These are phyloP conservation scores for Plasmodium inui DNA, from an alignment of 169 alveolate species.

Conservation along the genomic window DNA sequence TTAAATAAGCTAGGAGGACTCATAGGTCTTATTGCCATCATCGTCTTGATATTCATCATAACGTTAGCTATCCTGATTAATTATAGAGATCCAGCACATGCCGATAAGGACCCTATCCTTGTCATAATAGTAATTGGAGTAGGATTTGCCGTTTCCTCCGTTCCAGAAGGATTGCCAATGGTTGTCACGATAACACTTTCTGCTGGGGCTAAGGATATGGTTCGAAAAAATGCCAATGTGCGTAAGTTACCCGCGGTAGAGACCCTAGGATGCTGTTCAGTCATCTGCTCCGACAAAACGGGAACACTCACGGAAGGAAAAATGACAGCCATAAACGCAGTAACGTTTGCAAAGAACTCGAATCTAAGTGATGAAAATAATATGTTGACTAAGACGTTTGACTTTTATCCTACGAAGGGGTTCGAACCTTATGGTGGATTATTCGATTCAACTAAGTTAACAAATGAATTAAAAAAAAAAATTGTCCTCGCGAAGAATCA, in stretches of 20 bases:
- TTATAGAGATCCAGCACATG: constrained; percentile 98
- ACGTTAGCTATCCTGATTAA: constrained; percentile 68
- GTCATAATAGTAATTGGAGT: constrained; percentile 91
- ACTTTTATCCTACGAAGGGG: constrained; percentile 91
- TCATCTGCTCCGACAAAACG: constrained; percentile 98
- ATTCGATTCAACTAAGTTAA: constrained; percentile 82
- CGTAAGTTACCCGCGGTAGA: constrained; percentile 97
- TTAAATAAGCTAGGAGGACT: constrained; percentile 95
- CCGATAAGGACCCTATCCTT: constrained; percentile 43
- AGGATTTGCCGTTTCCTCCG: constrained; percentile 99
- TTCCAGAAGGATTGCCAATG: constrained; percentile 99
- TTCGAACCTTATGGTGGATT: constrained; percentile 92
- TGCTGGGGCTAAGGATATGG: constrained; percentile 98
- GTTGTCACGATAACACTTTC: constrained; percentile 97
- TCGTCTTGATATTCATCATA: constrained; percentile 86
- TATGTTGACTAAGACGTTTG: constrained; percentile 75
- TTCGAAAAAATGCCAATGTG: constrained; percentile 96
- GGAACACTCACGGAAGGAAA: constrained; percentile 99
- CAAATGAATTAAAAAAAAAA: constrained; percentile 68
- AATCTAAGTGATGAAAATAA: constrained; percentile 79
- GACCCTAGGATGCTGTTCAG: constrained; percentile 99
- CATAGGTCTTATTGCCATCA: constrained; percentile 92
- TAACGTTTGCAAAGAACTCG: constrained; percentile 34
- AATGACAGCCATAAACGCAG: constrained; percentile 89
- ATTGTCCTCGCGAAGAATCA: constrained; percentile 51